Evolutionary conservation across 345 rosid genomes (phyloP).

Genomic region (Salix purpurea): DNA sequence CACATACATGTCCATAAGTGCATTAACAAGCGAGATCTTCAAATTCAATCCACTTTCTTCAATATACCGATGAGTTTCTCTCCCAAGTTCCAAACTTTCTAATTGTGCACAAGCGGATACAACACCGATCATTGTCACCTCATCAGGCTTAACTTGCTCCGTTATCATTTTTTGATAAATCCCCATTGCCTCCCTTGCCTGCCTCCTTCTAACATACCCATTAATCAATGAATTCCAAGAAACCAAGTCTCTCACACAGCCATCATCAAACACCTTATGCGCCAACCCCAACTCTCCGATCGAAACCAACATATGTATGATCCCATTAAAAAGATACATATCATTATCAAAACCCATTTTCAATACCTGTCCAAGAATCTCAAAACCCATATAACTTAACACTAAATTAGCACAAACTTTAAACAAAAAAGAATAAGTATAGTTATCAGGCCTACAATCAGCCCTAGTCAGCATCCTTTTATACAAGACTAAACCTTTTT

Average conservation of each 20-base stretch:
- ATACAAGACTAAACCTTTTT: conserved; percentile 43
- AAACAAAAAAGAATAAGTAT: conserved; percentile 64
- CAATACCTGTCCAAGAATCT: conserved; percentile 62
- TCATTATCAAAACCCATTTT: conserved; percentile 55
- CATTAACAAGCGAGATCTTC: conserved; percentile 60
- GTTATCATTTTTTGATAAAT: conserved; percentile 47
- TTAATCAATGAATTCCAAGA: conserved; percentile 85
- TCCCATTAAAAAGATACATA: conserved; percentile 60
- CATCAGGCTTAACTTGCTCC: conserved; percentile 51
- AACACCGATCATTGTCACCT: conserved; percentile 78
- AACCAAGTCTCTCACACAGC: conserved; percentile 70
- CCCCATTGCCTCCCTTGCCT: conserved; percentile 42
- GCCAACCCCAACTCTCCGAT: conserved; percentile 58
- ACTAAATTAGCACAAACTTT: conserved; percentile 49
- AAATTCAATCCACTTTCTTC: conserved; percentile 39
- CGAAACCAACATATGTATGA: conserved; percentile 52
- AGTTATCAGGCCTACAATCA: conserved; percentile 57
- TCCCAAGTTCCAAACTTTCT: conserved; percentile 57
- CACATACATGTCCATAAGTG: conserved; percentile 78
- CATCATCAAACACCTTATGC: conserved; percentile 64
- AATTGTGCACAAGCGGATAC: conserved; percentile 56
- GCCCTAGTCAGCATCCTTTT: conserved; percentile 56
- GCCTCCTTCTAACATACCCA: conserved; percentile 61
- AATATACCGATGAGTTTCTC: conserved; percentile 48
- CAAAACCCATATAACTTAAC: conserved; percentile 39